Evolutionary conservation across 73 alveolate species (phyloP), one percentile per base, ranked within the genome.

Genomic region (Paramecium sexaurelia): DNA sequence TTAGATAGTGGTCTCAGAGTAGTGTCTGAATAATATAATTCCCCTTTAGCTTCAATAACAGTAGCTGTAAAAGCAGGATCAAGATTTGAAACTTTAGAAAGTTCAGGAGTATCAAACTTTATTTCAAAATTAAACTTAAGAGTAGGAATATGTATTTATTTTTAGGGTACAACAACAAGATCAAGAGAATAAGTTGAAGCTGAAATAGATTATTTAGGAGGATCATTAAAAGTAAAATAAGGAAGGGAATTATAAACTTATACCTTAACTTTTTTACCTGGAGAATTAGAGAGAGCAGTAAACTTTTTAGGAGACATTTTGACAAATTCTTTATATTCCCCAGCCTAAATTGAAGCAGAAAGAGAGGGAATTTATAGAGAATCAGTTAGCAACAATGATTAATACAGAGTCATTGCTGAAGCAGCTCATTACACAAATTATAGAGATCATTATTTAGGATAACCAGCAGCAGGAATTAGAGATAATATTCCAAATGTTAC

Each of bases 361-460:
- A 95, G 92, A 93, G 96, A 95, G 40, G 96, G 75, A 22, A 94
- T 96, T 41, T 33, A 67, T 85, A 82, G 87, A 45, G 95, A 92
- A 75, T 93, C 85, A 45, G 96, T 89, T 69, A 91, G 87, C 93
- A 93, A 43, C 43, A 85, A 57, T 51, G 91, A 87, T 55, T 93
- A 92, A 94, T 40, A 55, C 67, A 94, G 93, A 66, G 92, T 95
- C 75, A 40, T 92, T 51, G 55, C 93, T 19, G 97, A 96, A 91
- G 93, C 93, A 36, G 94, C 92, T 40, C 95, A 94, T 92, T 92
- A 40, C 95, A 96, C 92, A 73, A 55, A 89, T 57, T 95, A 87
- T 95, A 95, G 97, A 94, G 98, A 95, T 36, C 98, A 95, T 94
- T 87, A 39, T 69, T 24, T 87, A 36, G 93, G 98, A 39, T 96